Conservation (phyloP, 2,329 filamentous ascomycete genomes). For the Arachnomyces sp. region DNA sequence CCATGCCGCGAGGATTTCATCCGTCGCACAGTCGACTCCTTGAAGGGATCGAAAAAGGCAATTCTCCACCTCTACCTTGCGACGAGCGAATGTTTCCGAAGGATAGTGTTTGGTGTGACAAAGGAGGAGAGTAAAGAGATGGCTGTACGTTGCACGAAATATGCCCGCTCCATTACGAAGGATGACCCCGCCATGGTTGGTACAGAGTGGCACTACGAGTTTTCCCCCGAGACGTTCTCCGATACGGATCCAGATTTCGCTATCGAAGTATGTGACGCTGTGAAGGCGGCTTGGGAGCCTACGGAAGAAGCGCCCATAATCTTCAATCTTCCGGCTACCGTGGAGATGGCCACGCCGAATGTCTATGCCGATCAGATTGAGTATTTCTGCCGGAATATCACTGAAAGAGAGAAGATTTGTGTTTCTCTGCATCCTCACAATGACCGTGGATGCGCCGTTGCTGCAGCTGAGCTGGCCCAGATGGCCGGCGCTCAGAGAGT, state of each 20-base stretch:
- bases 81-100: slow-evolving; percentile 90
- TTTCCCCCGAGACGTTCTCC: slow-evolving; percentile 62
- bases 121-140: slow-evolving; percentile 74
- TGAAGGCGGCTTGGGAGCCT: slow-evolving; percentile 89
- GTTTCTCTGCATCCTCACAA: slow-evolving; percentile 93
- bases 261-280: slow-evolving; percentile 77
- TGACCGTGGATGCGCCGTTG: slow-evolving; percentile 82
- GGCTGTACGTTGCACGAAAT: slow-evolving; percentile 77
- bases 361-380: slow-evolving; percentile 95
- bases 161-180: slow-evolving; percentile 85
- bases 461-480: slow-evolving; percentile 83
- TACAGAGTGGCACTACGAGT: slow-evolving; percentile 49
- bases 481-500: slow-evolving; percentile 95
- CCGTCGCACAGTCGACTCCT: slow-evolving; percentile 75
- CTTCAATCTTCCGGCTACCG: slow-evolving; percentile 93
- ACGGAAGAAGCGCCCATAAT: slow-evolving; percentile 74
- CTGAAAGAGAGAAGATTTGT: slow-evolving; percentile 75
- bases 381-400: slow-evolving; percentile 82
- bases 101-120: slow-evolving; percentile 80
- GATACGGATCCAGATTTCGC: slow-evolving; percentile 81
- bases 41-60: slow-evolving; percentile 85
- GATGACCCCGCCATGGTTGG: slow-evolving; percentile 51
- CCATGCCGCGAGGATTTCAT: slow-evolving; percentile 91
- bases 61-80: slow-evolving; percentile 94
- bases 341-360: slow-evolving; percentile 91